A percentile compares a stretch with the other conserved stretches of the same genome.
These are phyloP conservation scores for Melampsora americana DNA, from an alignment of 1,284 basidiomycete species.

Conservation along the genomic window DNA sequence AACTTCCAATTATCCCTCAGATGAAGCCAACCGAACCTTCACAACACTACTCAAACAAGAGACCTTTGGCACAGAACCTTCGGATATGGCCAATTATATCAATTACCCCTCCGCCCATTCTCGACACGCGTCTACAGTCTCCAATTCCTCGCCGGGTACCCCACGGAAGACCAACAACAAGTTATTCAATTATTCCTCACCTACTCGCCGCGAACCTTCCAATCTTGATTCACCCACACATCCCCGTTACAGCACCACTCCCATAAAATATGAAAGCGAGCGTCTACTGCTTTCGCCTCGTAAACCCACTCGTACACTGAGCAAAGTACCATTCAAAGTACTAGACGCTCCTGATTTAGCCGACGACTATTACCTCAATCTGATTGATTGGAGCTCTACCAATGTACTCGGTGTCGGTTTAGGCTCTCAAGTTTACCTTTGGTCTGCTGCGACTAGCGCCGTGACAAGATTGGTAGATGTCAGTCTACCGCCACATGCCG, in stretches of 20 bases:
- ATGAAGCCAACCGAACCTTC: constrained; percentile 30
- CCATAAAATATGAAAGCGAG: constrained; percentile 78
- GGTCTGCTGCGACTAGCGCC: constrained; percentile 87
- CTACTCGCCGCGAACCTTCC: constrained; percentile 48
- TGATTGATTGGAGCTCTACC: constrained; percentile 94
- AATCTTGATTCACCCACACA: constrained; percentile 63
- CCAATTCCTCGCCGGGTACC: constrained; percentile 28
- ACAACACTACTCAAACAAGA: constrained; percentile 36
- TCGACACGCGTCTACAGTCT: constrained; percentile 29
- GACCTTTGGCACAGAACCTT: constrained; percentile 33
- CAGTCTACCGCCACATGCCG: constrained; percentile 61
- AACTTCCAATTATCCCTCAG: background rate
- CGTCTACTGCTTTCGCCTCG: constrained; percentile 79
- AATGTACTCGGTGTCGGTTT: constrained; percentile 93
- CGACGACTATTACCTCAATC: constrained; percentile 96
- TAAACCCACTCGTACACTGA: constrained; percentile 74
- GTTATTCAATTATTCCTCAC: constrained; percentile 58
- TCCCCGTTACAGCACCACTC: constrained; percentile 82
- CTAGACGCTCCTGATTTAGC: constrained; percentile 93
- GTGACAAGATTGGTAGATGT: constrained; percentile 91
- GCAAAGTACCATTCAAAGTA: constrained; percentile 95
- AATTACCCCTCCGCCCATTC: constrained; percentile 36
- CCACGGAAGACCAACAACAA: constrained; percentile 52
- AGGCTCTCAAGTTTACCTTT: constrained; percentile 87
- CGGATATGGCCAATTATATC: constrained; percentile 21